Percentiles rank a stretch among this genome's conserved stretches.
phyloP scores from a whole-genome alignment of 176 grass and related monocot genomes.

The Oryza punctata region DNA sequence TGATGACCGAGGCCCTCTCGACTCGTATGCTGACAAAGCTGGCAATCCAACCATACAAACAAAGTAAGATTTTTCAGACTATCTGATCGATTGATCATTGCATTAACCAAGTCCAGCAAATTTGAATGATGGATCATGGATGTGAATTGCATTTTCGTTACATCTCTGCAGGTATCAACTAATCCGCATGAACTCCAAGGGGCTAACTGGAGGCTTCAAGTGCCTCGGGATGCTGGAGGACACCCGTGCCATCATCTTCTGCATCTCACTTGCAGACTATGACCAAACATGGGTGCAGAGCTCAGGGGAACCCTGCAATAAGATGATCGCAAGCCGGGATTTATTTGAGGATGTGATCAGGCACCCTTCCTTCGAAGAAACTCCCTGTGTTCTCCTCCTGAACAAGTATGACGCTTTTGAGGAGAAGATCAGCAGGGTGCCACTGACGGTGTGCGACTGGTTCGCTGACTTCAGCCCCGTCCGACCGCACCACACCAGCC shows the following conservation, averaged over 20 bases:
- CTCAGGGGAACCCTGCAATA: constrained; percentile 50
- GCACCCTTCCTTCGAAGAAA: constrained; percentile 49
- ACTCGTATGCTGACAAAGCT: constrained; percentile 49
- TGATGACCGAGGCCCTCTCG: constrained; percentile 52
- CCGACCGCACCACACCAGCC: constrained; percentile 54
- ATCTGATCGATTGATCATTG: not conserved
- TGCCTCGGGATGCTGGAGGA: constrained; percentile 75
- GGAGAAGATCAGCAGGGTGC: constrained; percentile 50
- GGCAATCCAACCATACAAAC: constrained; percentile 47
- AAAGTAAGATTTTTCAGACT: constrained; percentile 31
- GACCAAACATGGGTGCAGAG: constrained; percentile 41
- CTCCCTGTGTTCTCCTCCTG: constrained; percentile 59
- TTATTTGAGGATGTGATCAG: constrained; percentile 61
- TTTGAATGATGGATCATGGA: not conserved
- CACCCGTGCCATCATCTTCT: constrained; percentile 63
- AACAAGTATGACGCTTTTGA: constrained; percentile 75
- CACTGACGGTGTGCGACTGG: constrained; percentile 53
- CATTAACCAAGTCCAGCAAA: not conserved
- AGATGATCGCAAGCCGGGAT: constrained; percentile 68
- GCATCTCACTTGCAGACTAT: constrained; percentile 58
- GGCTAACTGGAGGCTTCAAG: constrained; percentile 61
- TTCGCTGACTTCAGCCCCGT: constrained; percentile 64
- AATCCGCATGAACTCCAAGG: constrained; percentile 58
- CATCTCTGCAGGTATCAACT: constrained; percentile 51
- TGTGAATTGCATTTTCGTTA: not conserved